Percentiles rank a stretch among this genome's conserved stretches.
Conservation (phyloP, 192 early-diverging fungal genomes). For the Coemansia sp. region DNA sequence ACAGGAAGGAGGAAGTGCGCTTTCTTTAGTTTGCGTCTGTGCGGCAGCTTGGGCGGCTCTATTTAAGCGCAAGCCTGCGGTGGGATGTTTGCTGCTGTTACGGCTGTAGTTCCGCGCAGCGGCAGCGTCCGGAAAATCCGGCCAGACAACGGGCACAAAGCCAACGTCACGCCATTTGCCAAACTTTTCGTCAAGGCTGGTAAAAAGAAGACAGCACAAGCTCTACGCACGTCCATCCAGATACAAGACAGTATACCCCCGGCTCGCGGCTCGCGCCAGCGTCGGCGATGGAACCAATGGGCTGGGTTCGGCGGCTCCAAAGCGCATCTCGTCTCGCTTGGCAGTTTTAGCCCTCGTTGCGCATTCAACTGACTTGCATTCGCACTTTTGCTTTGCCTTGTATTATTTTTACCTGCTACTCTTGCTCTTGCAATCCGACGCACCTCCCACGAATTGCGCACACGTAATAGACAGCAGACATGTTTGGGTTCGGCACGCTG, state of each 20-base stretch:
- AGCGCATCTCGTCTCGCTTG: no score
- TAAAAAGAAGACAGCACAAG: neutral
- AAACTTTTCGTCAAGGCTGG: neutral
- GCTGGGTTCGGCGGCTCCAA: no score
- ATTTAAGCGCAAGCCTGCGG: neutral
- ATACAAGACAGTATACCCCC: neutral
- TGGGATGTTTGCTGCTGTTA: neutral
- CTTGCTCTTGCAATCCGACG: neutral
- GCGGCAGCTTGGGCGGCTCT: neutral
- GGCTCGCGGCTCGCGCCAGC: conserved; percentile 7
- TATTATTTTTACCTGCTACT: no score
- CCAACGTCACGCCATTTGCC: neutral
- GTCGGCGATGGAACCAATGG: neutral
- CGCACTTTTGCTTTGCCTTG: neutral
- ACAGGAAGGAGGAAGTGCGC: neutral
- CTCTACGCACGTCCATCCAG: neutral
- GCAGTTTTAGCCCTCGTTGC: no score
- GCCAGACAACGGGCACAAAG: neutral
- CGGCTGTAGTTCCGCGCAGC: neutral
- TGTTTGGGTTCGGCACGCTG: conserved; percentile 76
- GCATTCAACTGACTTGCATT: neutral
- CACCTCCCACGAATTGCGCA: neutral
- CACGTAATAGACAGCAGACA: conserved; percentile 4
- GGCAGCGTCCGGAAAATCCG: neutral
- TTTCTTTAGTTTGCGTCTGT: neutral